Evolutionary conservation across 192 early-diverging fungal species (phyloP).

Genomic region (Podila epicladia): DNA sequence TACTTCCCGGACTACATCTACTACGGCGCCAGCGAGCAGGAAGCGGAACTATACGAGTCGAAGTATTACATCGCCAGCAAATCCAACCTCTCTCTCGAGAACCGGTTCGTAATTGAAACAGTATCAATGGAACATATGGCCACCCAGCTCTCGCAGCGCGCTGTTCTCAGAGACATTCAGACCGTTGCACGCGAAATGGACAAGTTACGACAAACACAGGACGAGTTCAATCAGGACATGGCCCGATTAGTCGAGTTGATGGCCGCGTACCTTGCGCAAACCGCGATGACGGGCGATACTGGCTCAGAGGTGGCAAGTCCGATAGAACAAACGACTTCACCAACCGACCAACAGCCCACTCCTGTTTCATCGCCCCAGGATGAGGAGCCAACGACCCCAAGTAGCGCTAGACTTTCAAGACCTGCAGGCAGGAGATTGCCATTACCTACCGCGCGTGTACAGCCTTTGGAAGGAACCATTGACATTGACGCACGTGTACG

Average conservation of each 20-base stretch:
- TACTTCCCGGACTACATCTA: conserved; percentile 49
- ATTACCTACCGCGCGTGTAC: not conserved
- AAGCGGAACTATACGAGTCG: conserved; percentile 42
- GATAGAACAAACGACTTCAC: not conserved
- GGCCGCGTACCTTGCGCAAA: conserved; percentile 19
- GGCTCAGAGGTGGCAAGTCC: not conserved
- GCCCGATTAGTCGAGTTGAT: conserved; percentile 4
- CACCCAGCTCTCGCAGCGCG: conserved; percentile 11
- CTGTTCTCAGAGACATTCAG: conserved; percentile 24
- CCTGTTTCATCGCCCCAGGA: not conserved
- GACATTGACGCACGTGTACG: too few species aligned
- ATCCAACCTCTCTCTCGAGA: conserved; percentile 42
- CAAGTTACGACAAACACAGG: conserved; percentile 12
- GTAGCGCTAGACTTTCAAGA: not conserved
- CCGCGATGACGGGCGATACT: not conserved
- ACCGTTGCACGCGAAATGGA: conserved; percentile 4
- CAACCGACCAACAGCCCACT: not conserved
- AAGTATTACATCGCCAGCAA: conserved; percentile 33
- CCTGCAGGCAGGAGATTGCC: not conserved
- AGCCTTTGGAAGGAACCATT: not conserved
- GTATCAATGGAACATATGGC: conserved; percentile 20
- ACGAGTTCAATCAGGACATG: conserved; percentile 23
- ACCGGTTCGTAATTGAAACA: conserved; percentile 38
- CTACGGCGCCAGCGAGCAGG: conserved; percentile 42
- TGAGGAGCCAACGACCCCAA: not conserved